phyloP scores from a whole-genome alignment of 345 rosid genomes.

The Nasturtium officinale region DNA sequence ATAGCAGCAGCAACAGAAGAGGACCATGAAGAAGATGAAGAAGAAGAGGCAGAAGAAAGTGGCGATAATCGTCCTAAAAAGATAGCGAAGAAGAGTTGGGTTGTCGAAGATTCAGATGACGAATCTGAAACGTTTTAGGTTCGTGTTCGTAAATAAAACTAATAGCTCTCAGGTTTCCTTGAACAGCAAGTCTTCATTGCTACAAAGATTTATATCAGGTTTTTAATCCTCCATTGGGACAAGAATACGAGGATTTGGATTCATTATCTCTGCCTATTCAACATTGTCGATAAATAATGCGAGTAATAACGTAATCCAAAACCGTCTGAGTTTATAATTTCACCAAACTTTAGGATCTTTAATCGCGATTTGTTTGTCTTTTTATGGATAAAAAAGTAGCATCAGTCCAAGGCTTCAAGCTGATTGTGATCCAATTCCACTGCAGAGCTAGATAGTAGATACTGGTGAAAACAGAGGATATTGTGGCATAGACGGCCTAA shows the following conservation, averaged over 20 bases:
- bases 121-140: conserved; percentile 43
- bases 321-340: background rate
- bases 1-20: conserved; percentile 5
- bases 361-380: no score
- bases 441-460: no score
- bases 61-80: conserved; percentile 38
- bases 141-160: conserved; percentile 18
- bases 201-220: background rate
- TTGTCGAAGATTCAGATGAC: conserved; percentile 65
- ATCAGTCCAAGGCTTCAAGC: no score
- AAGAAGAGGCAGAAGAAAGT: background rate
- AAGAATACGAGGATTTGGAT: background rate
- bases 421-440: no score
- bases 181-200: conserved; percentile 17
- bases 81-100: conserved; percentile 49
- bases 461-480: no score
- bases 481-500: no score
- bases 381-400: no score
- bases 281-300: background rate
- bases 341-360: no score
- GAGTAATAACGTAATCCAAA: background rate
- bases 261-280: background rate
- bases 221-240: no score
- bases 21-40: background rate
- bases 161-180: conserved; percentile 1